Conservation (phyloP, 345 rosid species). For the Erodium maritimum region DNA sequence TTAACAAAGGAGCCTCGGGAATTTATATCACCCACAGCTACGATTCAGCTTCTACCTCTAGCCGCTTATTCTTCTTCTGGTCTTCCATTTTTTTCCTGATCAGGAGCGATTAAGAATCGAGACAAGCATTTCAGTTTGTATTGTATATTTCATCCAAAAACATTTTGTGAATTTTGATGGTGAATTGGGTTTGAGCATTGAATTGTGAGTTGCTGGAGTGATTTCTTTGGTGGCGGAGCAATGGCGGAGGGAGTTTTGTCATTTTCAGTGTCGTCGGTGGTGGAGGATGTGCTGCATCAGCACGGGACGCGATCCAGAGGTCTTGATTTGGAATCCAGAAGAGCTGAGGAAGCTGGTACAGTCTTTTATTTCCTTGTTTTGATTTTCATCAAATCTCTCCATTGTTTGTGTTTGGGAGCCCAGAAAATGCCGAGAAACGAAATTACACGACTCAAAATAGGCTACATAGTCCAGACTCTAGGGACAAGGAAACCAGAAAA, state of each 20-base stretch:
- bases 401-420: background rate
- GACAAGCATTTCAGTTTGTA: constrained; percentile 2
- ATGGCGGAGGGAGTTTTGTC: constrained; percentile 27
- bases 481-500: too few relatives aligned
- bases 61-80: constrained; percentile 1
- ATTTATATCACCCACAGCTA: background rate
- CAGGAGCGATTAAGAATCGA: constrained; percentile 3
- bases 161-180: background rate
- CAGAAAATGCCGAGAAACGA: too few relatives aligned
- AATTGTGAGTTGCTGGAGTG: too few relatives aligned
- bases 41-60: background rate
- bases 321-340: constrained; percentile 51
- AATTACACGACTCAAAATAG: too few relatives aligned
- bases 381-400: background rate
- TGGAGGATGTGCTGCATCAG: constrained; percentile 62
- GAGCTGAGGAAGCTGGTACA: constrained; percentile 64
- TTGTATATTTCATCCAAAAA: background rate
- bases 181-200: background rate
- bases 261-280: constrained; percentile 50
- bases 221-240: too few relatives aligned
- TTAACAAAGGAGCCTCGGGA: constrained; percentile 13
- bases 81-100: constrained; percentile 2
- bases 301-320: constrained; percentile 42
- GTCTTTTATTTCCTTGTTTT: background rate
- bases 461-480: too few relatives aligned